A percentile compares a stretch with the other conserved stretches of the same genome.
phyloP scores from a whole-genome alignment of 768 basidiomycete genomes.

The Tulasnella sp. region DNA sequence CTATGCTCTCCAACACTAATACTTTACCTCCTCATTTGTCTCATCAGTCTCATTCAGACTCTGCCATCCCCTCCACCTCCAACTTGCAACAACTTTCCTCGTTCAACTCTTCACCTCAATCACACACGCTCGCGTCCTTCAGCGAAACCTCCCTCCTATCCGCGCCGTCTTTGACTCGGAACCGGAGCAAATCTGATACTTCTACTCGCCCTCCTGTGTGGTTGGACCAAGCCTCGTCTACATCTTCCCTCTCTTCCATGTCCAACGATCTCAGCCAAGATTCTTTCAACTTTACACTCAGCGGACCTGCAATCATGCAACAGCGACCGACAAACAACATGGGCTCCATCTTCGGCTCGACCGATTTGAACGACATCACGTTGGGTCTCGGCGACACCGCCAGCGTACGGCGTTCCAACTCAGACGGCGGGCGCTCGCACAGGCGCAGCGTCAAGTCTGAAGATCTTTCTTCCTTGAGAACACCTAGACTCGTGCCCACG shows the following conservation, averaged over 20 bases:
- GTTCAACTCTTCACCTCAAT: neutral
- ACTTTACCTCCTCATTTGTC: neutral
- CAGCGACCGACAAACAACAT: neutral
- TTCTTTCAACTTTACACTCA: neutral
- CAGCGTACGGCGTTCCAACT: conserved; percentile 39
- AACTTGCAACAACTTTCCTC: neutral
- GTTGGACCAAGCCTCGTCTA: conserved; percentile 24
- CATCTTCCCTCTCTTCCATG: neutral
- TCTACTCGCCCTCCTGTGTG: conserved; percentile 18
- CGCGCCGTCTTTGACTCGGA: neutral
- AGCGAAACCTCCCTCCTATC: neutral
- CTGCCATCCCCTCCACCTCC: neutral
- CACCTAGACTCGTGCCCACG: neutral
- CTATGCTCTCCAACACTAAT: neutral
- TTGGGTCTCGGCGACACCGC: conserved; percentile 17
- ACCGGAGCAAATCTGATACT: conserved; percentile 8
- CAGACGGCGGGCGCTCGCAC: conserved; percentile 36
- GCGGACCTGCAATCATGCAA: conserved; percentile 12
- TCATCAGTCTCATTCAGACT: neutral
- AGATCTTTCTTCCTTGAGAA: conserved; percentile 34
- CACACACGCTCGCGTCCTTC: neutral
- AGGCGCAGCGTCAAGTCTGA: conserved; percentile 50
- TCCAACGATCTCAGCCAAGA: conserved; percentile 18
- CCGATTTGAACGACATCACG: neutral
- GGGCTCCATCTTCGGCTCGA: neutral